Percentiles rank a stretch among this genome's conserved stretches.
phyloP scores from a whole-genome alignment of 1,139 yeast genomes.

The Protomyces inouyei region DNA sequence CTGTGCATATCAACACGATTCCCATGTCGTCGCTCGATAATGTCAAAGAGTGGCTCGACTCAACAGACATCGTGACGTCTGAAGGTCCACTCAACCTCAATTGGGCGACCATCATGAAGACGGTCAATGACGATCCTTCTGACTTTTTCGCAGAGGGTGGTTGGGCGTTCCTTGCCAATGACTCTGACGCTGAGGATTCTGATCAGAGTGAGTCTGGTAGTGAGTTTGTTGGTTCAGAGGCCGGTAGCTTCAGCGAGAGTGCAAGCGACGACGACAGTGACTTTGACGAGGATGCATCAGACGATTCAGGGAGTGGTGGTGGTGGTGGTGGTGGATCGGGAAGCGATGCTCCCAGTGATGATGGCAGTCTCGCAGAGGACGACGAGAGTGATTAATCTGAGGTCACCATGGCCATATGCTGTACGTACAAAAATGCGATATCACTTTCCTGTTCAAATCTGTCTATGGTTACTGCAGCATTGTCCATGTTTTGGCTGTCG shows the following conservation, averaged over 20 bases:
- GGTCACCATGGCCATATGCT: too few species aligned
- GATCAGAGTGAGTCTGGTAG: conserved; percentile 47
- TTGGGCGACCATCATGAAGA: conserved; percentile 95
- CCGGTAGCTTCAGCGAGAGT: conserved; percentile 61
- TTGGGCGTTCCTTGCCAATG: conserved; percentile 78
- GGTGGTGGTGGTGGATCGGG: conserved; percentile 15
- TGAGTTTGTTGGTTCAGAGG: conserved; percentile 48
- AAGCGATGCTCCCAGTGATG: conserved; percentile 13
- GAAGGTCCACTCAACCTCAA: conserved; percentile 94
- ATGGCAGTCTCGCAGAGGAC: conserved; percentile 16
- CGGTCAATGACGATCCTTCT: conserved; percentile 85
- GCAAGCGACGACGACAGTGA: conserved; percentile 65
- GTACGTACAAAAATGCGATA: too few species aligned
- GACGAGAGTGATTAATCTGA: conserved; percentile 9
- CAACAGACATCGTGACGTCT: conserved; percentile 76
- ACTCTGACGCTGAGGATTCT: conserved; percentile 50
- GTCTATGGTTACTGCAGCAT: too few species aligned
- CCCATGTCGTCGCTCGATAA: conserved; percentile 90
- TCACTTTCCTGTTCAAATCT: too few species aligned
- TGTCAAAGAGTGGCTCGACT: conserved; percentile 88
- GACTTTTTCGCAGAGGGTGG: conserved; percentile 91
- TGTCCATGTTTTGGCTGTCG: too few species aligned
- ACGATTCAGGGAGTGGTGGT: conserved; percentile 34
- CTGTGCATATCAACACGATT: conserved; percentile 86
- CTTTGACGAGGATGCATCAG: conserved; percentile 34